These are phyloP conservation scores for Chrysopogon serrulatus DNA, from an alignment of 176 grass and related monocot genomes.

Conservation along the genomic window DNA sequence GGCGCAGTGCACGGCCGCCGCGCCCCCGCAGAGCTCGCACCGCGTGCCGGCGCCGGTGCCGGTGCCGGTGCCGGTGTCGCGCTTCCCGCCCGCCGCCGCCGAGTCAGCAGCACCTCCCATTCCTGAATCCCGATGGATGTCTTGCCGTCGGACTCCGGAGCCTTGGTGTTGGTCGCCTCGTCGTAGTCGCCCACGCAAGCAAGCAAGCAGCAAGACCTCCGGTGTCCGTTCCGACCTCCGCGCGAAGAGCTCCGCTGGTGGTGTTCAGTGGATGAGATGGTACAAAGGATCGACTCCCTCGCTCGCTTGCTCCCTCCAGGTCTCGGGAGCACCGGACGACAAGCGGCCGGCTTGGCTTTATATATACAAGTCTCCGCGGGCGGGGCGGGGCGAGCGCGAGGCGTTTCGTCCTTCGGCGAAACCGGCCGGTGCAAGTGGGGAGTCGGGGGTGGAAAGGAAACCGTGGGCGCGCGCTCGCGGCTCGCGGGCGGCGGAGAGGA, in stretches of 20 bases:
- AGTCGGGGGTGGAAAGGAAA: background rate
- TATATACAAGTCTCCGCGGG: background rate
- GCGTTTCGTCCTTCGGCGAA: background rate
- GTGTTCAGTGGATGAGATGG: background rate
- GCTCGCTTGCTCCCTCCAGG: background rate
- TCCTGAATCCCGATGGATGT: no score
- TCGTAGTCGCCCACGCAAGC: background rate
- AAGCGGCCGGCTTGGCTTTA: background rate
- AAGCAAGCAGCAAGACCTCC: no score
- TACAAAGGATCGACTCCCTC: background rate
- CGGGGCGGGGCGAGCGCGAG: no score
- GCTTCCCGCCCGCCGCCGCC: no score
- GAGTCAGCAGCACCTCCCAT: no score
- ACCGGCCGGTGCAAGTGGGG: background rate
- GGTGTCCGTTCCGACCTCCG: background rate
- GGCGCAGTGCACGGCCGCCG: conserved; percentile 77
- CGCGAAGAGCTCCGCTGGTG: background rate
- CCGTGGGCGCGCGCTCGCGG: background rate
- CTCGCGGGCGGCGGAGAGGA: background rate
- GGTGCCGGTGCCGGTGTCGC: no score
- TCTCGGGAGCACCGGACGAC: background rate
- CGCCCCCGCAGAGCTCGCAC: conserved; percentile 62
- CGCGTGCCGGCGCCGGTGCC: background rate
- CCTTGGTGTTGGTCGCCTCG: background rate
- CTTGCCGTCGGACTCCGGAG: background rate